Evolutionary conservation across 495 filamentous ascomycete genomes (phyloP), one percentile per base, ranked within the genome.

Genomic region (Lophium mytilinum): DNA sequence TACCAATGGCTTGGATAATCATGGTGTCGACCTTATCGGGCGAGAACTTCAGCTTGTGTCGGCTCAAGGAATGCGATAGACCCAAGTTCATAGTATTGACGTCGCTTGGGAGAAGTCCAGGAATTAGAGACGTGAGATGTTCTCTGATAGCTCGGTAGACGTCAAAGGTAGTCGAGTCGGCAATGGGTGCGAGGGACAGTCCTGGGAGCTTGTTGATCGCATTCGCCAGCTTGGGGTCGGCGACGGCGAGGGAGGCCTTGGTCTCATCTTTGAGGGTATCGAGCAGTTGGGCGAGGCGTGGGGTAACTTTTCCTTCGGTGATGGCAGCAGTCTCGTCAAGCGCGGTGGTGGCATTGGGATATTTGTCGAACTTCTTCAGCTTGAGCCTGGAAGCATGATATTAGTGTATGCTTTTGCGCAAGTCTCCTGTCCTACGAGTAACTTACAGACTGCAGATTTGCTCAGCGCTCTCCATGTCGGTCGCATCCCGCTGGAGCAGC

Each of bases 1-100:
- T 30, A 30, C 24, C 84, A 65, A 98, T 95, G 54, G 93, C 89
- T 73, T 97, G 93, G 39, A 99, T 89, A 62, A 99, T 95, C 93
- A 99, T 99, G 51, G 90, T 91, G 65, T 99, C 93, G 55, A 99
- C 95, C 77, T 99, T 99, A 65, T 99, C 93, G 45, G 93, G 87
- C 4, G 90, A 96, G 77, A 99, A 99, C 77, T 95, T 96, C 63
- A 99, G 83, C 77, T 92, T 96, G 76, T 99, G 91, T 56, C 93
- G 85, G n/a, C 93, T 95, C 46, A 99, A 81, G 39, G 90, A 95
- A 76, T 99, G 93, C 14, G 94, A 95, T 19, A 99, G 82, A 77
- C 94, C 93, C 50, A 99, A 80, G 19, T 87, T 83, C 89, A 96
- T 97, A 66, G 89, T 89, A 58, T 87, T 82, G 68, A 96, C 83